phyloP scores from a whole-genome alignment of 805 yeast species.

The Lipomyces mesembrius region DNA sequence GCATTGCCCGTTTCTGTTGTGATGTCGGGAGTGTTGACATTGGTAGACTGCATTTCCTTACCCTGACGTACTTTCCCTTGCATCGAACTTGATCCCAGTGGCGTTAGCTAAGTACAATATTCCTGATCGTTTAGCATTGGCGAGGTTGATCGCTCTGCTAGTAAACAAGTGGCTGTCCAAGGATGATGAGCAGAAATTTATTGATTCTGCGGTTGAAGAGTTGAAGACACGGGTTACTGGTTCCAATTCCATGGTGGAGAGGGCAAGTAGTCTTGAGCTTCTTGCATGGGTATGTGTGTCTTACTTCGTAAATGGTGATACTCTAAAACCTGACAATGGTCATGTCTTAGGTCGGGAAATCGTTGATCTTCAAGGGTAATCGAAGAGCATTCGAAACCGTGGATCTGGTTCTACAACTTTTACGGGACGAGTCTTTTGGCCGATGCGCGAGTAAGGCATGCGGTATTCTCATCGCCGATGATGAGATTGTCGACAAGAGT shows the following conservation, averaged over 20 bases:
- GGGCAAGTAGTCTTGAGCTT: conserved; percentile 18
- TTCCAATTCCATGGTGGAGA: background rate
- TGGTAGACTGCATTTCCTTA: conserved; percentile 14
- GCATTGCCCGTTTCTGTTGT: background rate
- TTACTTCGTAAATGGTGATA: background rate
- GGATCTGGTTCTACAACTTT: conserved; percentile 46
- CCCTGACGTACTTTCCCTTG: conserved; percentile 2
- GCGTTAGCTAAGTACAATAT: conserved; percentile 20
- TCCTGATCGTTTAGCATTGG: conserved; percentile 56
- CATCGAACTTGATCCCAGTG: conserved; percentile 5
- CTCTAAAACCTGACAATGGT: background rate
- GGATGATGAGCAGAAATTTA: conserved; percentile 41
- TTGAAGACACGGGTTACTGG: background rate
- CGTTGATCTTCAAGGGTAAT: conserved; percentile 64
- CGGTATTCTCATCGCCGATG: conserved; percentile 69
- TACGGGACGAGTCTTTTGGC: conserved; percentile 49
- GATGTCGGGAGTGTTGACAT: background rate
- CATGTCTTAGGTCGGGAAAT: conserved; percentile 57
- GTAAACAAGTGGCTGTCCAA: conserved; percentile 59
- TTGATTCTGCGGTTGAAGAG: conserved; percentile 21
- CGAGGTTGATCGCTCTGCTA: conserved; percentile 59
- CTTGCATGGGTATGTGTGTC: conserved; percentile 25
- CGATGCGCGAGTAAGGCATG: conserved; percentile 57
- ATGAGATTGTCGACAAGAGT: conserved; percentile 60
- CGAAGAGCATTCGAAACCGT: conserved; percentile 46